These are phyloP conservation scores for Globisporangium cystogenes DNA, from an alignment of 352 stramenopile species.

Conservation along the genomic window DNA sequence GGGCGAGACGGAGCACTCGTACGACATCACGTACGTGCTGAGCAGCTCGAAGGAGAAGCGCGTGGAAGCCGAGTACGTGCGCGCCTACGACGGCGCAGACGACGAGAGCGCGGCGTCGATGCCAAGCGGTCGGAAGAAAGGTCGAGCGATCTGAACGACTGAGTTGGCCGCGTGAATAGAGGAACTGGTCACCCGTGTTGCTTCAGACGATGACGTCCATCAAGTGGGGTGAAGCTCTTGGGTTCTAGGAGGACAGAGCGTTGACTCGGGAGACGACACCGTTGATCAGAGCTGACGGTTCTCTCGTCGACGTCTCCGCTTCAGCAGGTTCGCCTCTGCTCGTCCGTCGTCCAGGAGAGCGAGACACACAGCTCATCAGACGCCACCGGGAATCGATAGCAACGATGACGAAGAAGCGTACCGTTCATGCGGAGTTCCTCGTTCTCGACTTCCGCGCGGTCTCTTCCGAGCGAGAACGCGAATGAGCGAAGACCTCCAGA, in stretches of 20 bases:
- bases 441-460: conserved; percentile 25
- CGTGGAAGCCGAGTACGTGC: conserved; percentile 50
- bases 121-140: conserved; percentile 5
- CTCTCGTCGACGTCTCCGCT: conserved; percentile 25
- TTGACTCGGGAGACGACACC: no score
- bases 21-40: conserved; percentile 68
- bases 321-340: conserved; percentile 33
- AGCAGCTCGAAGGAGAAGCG: conserved; percentile 48
- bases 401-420: conserved; percentile 1
- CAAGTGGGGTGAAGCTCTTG: no score
- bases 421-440: conserved; percentile 30
- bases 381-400: not conserved
- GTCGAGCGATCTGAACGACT: not conserved
- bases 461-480: conserved; percentile 17
- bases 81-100: conserved; percentile 18
- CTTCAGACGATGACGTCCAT: no score
- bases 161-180: not conserved
- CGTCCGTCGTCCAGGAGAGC: not conserved
- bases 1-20: conserved; percentile 25
- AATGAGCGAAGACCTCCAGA: conserved; percentile 5
- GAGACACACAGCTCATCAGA: not conserved
- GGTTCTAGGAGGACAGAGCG: no score
- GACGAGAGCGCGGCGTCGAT: not conserved
- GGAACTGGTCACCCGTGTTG: no score
- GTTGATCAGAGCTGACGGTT: conserved; percentile 3